A percentile compares a stretch with the other conserved stretches of the same genome.
Conservation (phyloP, 2,329 filamentous ascomycete species). For the Fusarium setosum region DNA sequence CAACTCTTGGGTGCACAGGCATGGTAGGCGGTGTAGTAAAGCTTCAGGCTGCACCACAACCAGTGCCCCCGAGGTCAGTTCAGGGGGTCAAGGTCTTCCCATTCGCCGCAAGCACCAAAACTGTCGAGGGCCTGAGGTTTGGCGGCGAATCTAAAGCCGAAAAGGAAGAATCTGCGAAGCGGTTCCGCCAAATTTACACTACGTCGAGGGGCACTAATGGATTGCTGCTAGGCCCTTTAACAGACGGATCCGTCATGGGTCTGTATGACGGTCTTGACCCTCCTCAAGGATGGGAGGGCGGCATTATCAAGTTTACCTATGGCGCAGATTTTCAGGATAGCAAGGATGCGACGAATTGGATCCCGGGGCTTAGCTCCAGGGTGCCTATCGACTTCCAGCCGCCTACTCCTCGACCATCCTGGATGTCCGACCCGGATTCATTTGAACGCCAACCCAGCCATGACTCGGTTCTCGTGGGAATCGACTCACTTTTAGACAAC, state of each 20-base stretch:
- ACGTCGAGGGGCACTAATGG: conserved; percentile 65
- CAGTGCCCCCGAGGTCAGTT: conserved; percentile 73
- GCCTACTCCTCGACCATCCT: conserved; percentile 74
- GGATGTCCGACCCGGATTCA: conserved; percentile 56
- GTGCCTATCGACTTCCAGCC: conserved; percentile 80
- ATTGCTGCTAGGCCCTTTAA: conserved; percentile 85
- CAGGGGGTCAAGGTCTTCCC: conserved; percentile 82
- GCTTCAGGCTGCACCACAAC: conserved; percentile 82
- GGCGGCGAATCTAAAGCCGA: conserved; percentile 89
- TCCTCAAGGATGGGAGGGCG: conserved; percentile 81
- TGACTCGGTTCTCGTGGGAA: conserved; percentile 79
- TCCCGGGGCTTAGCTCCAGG: conserved; percentile 81
- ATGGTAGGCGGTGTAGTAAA: conserved; percentile 90
- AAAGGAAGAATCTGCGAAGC: conserved; percentile 79
- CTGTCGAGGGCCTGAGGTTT: conserved; percentile 79
- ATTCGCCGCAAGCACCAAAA: conserved; percentile 71
- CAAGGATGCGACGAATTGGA: conserved; percentile 72
- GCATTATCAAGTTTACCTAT: conserved; percentile 80
- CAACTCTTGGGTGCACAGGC: conserved; percentile 75
- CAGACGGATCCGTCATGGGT: conserved; percentile 85
- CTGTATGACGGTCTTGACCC: conserved; percentile 64
- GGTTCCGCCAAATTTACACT: conserved; percentile 78
- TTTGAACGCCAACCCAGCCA: conserved; percentile 67
- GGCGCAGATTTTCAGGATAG: conserved; percentile 52
- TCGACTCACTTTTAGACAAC: conserved; percentile 80